phyloP scores from a whole-genome alignment of 768 basidiomycete species.

The Tephrocybe sp. region DNA sequence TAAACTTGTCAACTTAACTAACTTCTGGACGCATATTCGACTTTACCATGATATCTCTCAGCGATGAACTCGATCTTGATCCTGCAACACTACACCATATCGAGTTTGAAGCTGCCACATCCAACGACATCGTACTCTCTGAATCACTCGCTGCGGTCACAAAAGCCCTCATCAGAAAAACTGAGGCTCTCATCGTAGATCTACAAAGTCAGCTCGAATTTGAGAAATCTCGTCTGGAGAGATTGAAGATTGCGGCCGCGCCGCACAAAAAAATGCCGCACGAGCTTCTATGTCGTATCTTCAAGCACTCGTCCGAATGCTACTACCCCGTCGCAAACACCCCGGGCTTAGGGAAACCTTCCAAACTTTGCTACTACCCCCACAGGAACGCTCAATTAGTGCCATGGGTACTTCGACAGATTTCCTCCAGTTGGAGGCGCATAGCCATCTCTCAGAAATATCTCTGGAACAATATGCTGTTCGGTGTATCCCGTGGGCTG shows the following conservation, averaged over 20 bases:
- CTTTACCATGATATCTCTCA: no score
- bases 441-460: neutral
- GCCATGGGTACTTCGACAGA: neutral
- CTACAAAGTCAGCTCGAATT: neutral
- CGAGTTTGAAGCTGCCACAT: neutral
- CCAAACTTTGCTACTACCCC: no score
- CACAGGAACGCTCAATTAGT: no score
- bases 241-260: neutral
- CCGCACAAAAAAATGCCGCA: neutral
- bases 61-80: neutral
- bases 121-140: neutral
- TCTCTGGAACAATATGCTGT: neutral
- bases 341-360: no score
- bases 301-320: neutral
- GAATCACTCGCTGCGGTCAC: neutral
- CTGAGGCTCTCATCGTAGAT: neutral
- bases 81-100: neutral
- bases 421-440: neutral
- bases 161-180: neutral
- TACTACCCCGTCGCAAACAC: no score
- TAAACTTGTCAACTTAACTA: no score
- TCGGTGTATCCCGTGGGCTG: neutral
- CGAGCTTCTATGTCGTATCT: neutral
- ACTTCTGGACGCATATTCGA: no score
- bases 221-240: neutral